Percentiles rank a stretch among this genome's conserved stretches.
These are phyloP conservation scores for Carex arenaria DNA, from an alignment of 202 grass and related monocot genomes.

Conservation along the genomic window DNA sequence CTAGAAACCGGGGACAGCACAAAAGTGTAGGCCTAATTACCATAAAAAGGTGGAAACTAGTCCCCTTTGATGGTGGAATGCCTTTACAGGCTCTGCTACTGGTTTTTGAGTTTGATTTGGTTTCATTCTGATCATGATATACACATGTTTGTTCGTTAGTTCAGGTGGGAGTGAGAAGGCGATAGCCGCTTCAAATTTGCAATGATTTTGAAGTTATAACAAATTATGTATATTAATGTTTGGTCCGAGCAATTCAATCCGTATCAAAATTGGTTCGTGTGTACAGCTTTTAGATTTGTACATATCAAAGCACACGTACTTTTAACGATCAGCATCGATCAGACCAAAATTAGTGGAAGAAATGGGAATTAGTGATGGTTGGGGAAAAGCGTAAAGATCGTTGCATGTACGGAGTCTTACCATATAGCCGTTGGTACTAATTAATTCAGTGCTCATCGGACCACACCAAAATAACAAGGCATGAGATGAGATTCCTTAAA, in stretches of 20 bases:
- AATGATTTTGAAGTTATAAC: neutral
- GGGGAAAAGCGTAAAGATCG: no score
- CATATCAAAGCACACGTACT: no score
- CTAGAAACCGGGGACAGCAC: neutral
- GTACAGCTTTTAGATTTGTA: no score
- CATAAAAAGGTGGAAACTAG: neutral
- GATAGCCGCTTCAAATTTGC: neutral
- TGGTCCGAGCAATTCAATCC: no score
- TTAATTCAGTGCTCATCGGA: no score
- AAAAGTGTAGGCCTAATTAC: neutral
- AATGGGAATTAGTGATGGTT: no score
- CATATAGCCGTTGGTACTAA: no score
- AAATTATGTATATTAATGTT: no score
- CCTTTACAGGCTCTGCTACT: constrained; percentile 4
- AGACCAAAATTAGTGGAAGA: no score
- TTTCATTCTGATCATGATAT: neutral
- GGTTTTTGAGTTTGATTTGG: constrained; percentile 8
- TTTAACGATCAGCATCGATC: no score
- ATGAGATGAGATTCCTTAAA: constrained; percentile 2
- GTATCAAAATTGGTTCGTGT: no score
- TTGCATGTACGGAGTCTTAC: no score
- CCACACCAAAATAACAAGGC: neutral
- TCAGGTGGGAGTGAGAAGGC: neutral
- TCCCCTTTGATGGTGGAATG: neutral
- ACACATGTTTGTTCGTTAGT: neutral